Evolutionary conservation across 2,329 filamentous ascomycete species (phyloP).

Genomic region (Aspergillus amoenus): DNA sequence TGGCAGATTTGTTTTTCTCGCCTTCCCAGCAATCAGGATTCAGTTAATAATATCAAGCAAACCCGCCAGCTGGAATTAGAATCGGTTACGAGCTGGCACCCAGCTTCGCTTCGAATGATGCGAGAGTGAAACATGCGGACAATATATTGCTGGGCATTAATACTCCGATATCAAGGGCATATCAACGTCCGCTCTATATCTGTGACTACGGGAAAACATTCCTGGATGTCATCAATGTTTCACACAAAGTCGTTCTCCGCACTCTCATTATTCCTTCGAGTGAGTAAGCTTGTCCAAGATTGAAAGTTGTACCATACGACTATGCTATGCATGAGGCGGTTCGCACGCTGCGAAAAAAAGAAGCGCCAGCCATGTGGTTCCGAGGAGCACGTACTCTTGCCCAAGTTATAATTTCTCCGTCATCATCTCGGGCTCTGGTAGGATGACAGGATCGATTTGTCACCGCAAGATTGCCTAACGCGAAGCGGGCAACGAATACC

Average conservation of each 20-base stretch:
- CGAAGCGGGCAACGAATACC: not conserved
- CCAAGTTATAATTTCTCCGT: not conserved
- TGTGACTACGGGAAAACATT: not conserved
- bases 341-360: not conserved
- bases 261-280: not conserved
- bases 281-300: not conserved
- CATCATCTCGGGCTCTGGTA: not conserved
- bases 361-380: not conserved
- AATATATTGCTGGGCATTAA: not conserved
- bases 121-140: not conserved
- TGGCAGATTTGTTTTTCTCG: not conserved
- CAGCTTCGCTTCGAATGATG: not conserved
- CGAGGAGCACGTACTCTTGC: not conserved
- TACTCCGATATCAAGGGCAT: not conserved
- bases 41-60: constrained; percentile 2
- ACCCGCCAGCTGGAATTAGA: not conserved
- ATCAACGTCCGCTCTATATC: not conserved
- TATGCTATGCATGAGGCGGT: not conserved
- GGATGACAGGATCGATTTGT: not conserved
- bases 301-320: not conserved
- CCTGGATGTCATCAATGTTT: not conserved
- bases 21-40: constrained; percentile 8
- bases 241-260: not conserved
- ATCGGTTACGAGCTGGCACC: not conserved
- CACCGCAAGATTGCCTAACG: not conserved